Base-by-base conservation (phyloP, 352 stramenopile species). In the Lagenidium sp. region DNA sequence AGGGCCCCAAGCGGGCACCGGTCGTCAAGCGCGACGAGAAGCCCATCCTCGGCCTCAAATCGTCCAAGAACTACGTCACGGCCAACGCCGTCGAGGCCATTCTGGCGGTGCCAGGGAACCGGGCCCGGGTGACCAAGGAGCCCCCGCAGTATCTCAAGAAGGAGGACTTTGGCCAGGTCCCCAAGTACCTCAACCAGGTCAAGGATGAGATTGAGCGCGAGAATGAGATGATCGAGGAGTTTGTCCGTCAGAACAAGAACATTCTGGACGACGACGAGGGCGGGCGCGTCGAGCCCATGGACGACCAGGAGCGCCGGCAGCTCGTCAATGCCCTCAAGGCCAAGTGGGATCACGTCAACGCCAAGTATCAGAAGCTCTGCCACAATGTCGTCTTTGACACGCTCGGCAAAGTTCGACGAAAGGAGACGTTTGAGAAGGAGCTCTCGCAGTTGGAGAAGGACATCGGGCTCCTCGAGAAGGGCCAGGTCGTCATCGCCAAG, bases 301-400 rank as follows among this genome's bases (percentile, higher is more conserved):
- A 93, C 42, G 90, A 97, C 47, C 50, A 58, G 29, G 88, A 97
- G 44, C 79, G 87, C 23, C 36, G 61, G 32, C 61, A 85, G 28
- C 67, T 97, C 37, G 72, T 97, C 23, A 61, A 95, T 23, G 75
- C 72, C 25, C 72, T 98, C 47, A 97, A 98, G 57, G 73, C 71
- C 28, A 95, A 96, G 61, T 98, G 92, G 90, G 89, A 96, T 48
- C 76, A 94, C 24, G 84, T 96, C 20, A 98, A 98, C 53, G 43
- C 54, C 26, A 83, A 96, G 58, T 98, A 98, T 63, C 92, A 98
- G 58, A 96, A 95, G 55, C 72, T 96, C 12, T 95, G 85, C 41
- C 92, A 98, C 65, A 92, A 96, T 47, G 83, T 95, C 7, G 79
- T 86, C 13, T 90, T 97, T 36, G 89, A 97, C 57, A 97, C 83